Conservation (phyloP, 2,329 filamentous ascomycete genomes). For the Macrophomina tecta region DNA sequence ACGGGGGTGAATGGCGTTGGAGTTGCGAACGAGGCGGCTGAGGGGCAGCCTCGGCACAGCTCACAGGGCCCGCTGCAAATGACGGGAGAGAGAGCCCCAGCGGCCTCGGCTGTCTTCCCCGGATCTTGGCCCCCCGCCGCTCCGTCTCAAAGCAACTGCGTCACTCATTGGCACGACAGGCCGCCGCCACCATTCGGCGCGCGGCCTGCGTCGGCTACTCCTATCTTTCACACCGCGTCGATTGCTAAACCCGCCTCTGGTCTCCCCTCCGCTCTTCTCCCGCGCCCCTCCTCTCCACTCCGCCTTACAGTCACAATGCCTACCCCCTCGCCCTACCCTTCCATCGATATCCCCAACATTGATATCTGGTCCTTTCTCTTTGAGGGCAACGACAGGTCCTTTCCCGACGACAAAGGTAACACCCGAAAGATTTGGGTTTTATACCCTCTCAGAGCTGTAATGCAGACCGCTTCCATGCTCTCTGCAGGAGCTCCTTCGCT, state of each 20-base stretch:
- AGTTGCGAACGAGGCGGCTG: conserved; percentile 2
- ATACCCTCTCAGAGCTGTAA: conserved; percentile 29
- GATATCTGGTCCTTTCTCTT: conserved; percentile 84
- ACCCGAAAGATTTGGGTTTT: not conserved
- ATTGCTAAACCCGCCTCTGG: not conserved
- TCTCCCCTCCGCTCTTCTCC: not conserved
- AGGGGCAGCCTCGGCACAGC: conserved; percentile 21
- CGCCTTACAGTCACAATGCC: conserved; percentile 62
- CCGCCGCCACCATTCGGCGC: conserved; percentile 8
- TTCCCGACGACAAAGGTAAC: conserved; percentile 75
- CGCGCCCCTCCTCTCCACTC: not conserved
- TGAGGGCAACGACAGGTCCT: conserved; percentile 68
- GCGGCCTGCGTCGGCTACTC: conserved; percentile 14
- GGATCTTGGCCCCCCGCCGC: conserved; percentile 17
- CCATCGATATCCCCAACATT: conserved; percentile 71
- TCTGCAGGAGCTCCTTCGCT: not conserved
- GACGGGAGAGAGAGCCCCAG: not conserved
- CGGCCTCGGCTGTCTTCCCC: conserved; percentile 23
- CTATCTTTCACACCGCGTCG: not conserved
- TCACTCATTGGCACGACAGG: conserved; percentile 9
- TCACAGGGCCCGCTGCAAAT: not conserved
- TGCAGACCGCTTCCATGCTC: not conserved
- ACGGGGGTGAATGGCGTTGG: not conserved
- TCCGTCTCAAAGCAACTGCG: not conserved
- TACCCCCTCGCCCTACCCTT: conserved; percentile 68